These are phyloP conservation scores for Grosmannia huntii DNA, from an alignment of 2,329 filamentous ascomycete genomes.

Conservation along the genomic window DNA sequence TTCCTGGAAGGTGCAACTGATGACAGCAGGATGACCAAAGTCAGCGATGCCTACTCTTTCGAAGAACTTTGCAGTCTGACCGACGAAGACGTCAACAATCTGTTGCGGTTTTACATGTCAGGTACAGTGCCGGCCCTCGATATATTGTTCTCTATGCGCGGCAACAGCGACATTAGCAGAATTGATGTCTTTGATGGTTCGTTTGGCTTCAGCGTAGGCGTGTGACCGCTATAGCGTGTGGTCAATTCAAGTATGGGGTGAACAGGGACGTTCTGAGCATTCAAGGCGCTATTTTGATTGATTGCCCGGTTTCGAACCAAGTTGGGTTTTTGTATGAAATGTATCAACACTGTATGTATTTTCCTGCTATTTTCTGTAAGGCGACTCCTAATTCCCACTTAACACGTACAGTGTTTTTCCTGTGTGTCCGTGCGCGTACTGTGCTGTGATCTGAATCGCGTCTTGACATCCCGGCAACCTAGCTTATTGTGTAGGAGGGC, in stretches of 20 bases:
- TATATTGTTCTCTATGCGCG: slow-evolving; percentile 41
- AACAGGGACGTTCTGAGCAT: neutral
- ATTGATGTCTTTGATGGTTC: slow-evolving; percentile 47
- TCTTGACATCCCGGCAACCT: neutral
- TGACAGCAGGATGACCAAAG: slow-evolving; percentile 65
- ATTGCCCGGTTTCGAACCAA: neutral
- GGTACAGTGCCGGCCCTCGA: slow-evolving; percentile 43
- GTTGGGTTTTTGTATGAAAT: neutral
- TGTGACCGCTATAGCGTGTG: slow-evolving; percentile 6
- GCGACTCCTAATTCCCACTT: neutral
- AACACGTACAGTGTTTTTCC: neutral
- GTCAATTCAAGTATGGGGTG: neutral
- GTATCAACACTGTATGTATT: neutral
- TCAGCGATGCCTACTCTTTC: slow-evolving; percentile 77
- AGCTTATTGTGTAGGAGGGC: neutral
- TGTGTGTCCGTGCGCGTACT: neutral
- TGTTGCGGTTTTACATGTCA: slow-evolving; percentile 61
- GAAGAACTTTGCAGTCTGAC: slow-evolving; percentile 74
- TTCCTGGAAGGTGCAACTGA: slow-evolving; percentile 15
- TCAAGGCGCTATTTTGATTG: neutral
- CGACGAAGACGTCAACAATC: slow-evolving; percentile 69
- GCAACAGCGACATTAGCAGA: slow-evolving; percentile 27
- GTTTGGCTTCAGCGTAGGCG: slow-evolving; percentile 44
- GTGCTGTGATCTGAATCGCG: neutral
- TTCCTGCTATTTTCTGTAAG: neutral